phyloP scores from a whole-genome alignment of 345 rosid genomes.

The Gossypium bickii region DNA sequence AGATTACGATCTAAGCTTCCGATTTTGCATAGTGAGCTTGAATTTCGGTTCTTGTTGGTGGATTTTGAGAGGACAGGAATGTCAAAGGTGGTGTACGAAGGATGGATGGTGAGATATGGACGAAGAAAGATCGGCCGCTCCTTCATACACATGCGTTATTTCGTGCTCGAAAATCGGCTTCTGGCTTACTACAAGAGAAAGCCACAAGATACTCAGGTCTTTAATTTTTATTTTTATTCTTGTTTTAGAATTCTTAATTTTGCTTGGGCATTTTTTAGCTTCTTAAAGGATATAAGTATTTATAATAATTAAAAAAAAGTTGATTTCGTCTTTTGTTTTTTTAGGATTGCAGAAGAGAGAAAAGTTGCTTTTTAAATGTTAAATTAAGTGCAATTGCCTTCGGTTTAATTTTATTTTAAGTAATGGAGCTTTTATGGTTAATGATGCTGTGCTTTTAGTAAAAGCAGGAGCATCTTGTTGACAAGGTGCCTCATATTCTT shows the following conservation, averaged over 20 bases:
- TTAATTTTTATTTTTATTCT: neutral
- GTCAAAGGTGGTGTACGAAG: constrained; percentile 91
- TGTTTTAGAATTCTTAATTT: neutral
- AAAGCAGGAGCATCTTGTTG: constrained; percentile 21
- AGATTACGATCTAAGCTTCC: constrained; percentile 31
- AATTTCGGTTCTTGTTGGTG: constrained; percentile 5
- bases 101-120: constrained; percentile 99
- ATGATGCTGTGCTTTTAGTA: constrained; percentile 10
- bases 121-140: constrained; percentile 98
- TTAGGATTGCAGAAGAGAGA: neutral
- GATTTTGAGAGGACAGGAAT: constrained; percentile 22
- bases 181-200: constrained; percentile 97
- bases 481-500: neutral
- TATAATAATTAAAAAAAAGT: neutral
- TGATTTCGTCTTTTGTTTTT: neutral
- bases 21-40: constrained; percentile 29
- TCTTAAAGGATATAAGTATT: constrained; percentile 1
- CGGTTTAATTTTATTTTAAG: neutral
- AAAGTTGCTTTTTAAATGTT: constrained; percentile 8
- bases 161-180: constrained; percentile 87
- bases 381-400: neutral
- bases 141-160: constrained; percentile 92
- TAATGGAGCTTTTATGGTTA: constrained; percentile 4
- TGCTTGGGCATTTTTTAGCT: neutral
- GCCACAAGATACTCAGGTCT: constrained; percentile 89